Evolutionary conservation across 1,284 basidiomycete genomes (phyloP), one percentile per base, ranked within the genome.

Genomic region (Flammula alnicola): DNA sequence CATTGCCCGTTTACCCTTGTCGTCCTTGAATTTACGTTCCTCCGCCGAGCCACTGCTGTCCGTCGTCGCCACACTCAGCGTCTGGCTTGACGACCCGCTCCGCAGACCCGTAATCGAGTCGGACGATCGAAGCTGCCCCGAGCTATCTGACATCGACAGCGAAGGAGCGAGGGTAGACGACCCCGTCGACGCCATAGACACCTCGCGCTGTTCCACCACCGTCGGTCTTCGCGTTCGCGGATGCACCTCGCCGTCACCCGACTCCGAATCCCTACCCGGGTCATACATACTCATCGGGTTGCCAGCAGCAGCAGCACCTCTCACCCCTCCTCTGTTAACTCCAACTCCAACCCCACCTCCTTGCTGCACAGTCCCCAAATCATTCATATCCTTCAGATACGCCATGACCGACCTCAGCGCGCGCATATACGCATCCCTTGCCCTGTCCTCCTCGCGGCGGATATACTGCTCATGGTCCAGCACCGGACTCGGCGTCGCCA

Each of bases 341-440:
- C n/a, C n/a, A n/a, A n/a, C n/a, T n/a, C n/a, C n/a, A n/a, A n/a
- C n/a, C n/a, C n/a, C n/a, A n/a, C 72, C 66, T 23, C 36, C 49
- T 54, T 77, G 77, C 60, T 87, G 84, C 4, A 80, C 77, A 47
- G 82, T 65, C 17, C 80, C 81, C 26, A 99, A 77, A 64, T 98
- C 95, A 63, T 95, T 89, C 80, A 99, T 88, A 63, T 99, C 96
- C 61, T 87, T 87, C 16, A 99, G 79, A 70, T 98, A 98, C 12
- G 90, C 88, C 88, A 98, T 95, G 31, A 99, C 84, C 9, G 91
- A 91, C 51, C 92, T 83, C 42, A 98, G 74, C 19, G 91, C 92
- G 37, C 84, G 79, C 58, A 81, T 80, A 61, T 91, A 89, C 27
- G 81, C 78, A 63, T 90, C 87, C 35, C 82, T 74, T 12, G 76